Percentiles rank a stretch among this genome's conserved stretches.
phyloP scores from a whole-genome alignment of 352 stramenopile genomes.

The Globisporangium echinulatum region DNA sequence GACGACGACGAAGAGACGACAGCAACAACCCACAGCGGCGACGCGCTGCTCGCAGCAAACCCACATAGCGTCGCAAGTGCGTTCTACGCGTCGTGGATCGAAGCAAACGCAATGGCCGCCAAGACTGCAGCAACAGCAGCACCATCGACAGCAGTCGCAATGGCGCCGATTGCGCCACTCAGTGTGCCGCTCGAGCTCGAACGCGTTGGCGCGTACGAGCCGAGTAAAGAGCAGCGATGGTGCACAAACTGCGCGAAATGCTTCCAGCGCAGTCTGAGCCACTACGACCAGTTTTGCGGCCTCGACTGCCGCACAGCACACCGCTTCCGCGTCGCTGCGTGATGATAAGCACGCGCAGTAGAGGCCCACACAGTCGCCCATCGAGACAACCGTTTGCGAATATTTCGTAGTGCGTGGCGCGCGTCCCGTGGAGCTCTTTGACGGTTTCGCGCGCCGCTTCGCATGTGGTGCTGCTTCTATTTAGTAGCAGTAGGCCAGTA shows the following conservation, averaged over 20 bases:
- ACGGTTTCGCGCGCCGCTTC: too few species aligned
- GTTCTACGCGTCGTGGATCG: constrained; percentile 14
- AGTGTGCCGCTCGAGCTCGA: neutral
- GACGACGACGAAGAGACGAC: constrained; percentile 39
- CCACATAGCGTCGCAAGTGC: constrained; percentile 1
- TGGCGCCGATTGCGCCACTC: too few species aligned
- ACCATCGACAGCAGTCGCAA: constrained; percentile 1
- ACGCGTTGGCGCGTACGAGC: constrained; percentile 23
- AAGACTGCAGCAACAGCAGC: constrained; percentile 16
- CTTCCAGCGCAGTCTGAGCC: constrained; percentile 60
- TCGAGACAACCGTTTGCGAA: too few species aligned
- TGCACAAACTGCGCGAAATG: constrained; percentile 77
- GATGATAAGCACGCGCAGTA: constrained; percentile 10
- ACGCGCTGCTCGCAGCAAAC: neutral
- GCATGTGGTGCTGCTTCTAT: too few species aligned
- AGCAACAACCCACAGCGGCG: too few species aligned
- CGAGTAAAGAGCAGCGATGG: constrained; percentile 66
- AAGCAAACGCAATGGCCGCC: constrained; percentile 10
- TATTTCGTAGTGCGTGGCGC: too few species aligned
- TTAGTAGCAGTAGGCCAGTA: too few species aligned
- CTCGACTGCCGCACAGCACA: constrained; percentile 68
- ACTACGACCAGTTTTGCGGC: constrained; percentile 65
- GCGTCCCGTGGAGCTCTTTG: too few species aligned
- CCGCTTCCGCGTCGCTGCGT: constrained; percentile 19
- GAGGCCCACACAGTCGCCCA: too few species aligned